Conservation (phyloP, 805 yeast genomes). For the Schwanniomyces vanrijiae region DNA sequence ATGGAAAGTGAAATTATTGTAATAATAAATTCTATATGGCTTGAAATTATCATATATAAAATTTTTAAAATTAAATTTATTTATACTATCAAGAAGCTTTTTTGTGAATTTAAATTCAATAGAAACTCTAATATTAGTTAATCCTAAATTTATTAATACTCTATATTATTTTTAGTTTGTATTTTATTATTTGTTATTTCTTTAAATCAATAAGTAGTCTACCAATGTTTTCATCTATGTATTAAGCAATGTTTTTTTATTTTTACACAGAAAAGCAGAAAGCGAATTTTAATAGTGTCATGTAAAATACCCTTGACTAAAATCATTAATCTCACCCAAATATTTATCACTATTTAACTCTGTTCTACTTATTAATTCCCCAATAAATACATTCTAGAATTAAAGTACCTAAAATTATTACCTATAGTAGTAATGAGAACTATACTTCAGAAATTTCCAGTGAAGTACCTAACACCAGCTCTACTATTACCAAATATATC, state of each 20-base stretch:
- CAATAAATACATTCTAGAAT: constrained; percentile 19
- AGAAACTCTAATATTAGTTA: constrained; percentile 17
- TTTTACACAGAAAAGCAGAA: constrained; percentile 18
- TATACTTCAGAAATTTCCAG: constrained; percentile 29
- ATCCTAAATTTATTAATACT: constrained; percentile 24
- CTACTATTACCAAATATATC: constrained; percentile 21
- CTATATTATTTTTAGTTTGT: constrained; percentile 29
- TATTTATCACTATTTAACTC: constrained; percentile 23
- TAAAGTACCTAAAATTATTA: constrained; percentile 16
- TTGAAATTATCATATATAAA: constrained; percentile 33
- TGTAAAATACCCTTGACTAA: constrained; percentile 24
- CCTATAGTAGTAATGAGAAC: constrained; percentile 22
- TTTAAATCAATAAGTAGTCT: constrained; percentile 14
- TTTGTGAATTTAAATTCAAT: constrained; percentile 10
- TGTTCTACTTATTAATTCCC: constrained; percentile 24
- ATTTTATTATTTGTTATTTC: constrained; percentile 13
- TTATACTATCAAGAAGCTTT: constrained; percentile 17
- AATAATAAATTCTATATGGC: constrained; percentile 21
- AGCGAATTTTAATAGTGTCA: constrained; percentile 28
- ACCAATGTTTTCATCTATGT: constrained; percentile 15
- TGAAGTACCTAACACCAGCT: constrained; percentile 25
- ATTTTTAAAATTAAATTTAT: constrained; percentile 19
- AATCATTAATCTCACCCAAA: constrained; percentile 22
- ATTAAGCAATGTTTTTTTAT: constrained; percentile 21
- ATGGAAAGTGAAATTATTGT: constrained; percentile 30